phyloP scores from a whole-genome alignment of 1,284 basidiomycete species.

The Irpex sp. region DNA sequence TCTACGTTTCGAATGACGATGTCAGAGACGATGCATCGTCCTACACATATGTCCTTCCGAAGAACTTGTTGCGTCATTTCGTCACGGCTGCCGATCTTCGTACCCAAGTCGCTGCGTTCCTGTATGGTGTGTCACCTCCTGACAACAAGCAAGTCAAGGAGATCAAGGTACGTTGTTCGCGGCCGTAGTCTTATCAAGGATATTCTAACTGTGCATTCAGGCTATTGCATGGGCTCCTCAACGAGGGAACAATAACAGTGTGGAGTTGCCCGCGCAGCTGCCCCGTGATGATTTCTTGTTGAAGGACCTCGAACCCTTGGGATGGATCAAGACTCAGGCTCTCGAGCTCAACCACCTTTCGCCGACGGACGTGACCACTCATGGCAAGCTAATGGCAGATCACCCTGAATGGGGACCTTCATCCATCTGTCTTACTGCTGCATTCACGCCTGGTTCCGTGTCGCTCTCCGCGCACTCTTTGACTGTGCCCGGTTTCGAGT shows the following conservation, averaged over 20 bases:
- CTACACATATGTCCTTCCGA: constrained; percentile 94
- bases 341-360: constrained; percentile 91
- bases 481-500: constrained; percentile 92
- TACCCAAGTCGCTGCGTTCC: constrained; percentile 92
- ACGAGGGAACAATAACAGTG: constrained; percentile 90
- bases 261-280: constrained; percentile 84
- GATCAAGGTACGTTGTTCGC: constrained; percentile 62
- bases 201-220: constrained; percentile 22
- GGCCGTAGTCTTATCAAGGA: too few species aligned
- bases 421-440: constrained; percentile 90
- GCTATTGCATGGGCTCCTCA: constrained; percentile 96
- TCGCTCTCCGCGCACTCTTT: constrained; percentile 92
- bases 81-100: constrained; percentile 92
- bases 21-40: constrained; percentile 96
- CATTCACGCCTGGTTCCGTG: constrained; percentile 98
- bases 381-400: constrained; percentile 95
- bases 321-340: constrained; percentile 98
- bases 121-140: constrained; percentile 91
- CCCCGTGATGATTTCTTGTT: constrained; percentile 93
- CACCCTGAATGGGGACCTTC: constrained; percentile 95
- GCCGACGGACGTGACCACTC: constrained; percentile 92
- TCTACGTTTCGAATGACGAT: constrained; percentile 98
- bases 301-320: constrained; percentile 92
- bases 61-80: constrained; percentile 96
- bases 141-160: constrained; percentile 99